These are phyloP conservation scores for Gardenia jasminoides DNA, from an alignment of 257 asterid genomes.

Conservation along the genomic window DNA sequence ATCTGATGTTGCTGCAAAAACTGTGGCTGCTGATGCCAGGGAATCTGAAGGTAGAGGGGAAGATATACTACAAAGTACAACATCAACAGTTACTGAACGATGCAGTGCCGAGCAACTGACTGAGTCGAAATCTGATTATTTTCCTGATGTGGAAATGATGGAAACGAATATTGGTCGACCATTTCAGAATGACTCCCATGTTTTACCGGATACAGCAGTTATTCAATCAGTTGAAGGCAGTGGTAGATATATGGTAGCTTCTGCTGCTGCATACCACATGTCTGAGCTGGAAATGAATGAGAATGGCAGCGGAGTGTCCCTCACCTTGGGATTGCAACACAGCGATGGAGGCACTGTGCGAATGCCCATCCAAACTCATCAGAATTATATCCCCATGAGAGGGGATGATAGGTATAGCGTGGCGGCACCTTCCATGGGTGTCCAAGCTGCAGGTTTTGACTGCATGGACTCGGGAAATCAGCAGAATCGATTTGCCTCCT, in stretches of 20 bases:
- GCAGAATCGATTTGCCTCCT: conserved; percentile 46
- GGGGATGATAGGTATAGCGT: conserved; percentile 39
- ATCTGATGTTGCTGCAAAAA: conserved; percentile 41
- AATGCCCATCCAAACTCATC: conserved; percentile 37
- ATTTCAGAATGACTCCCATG: conserved; percentile 26
- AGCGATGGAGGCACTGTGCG: conserved; percentile 49
- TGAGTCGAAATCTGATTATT: conserved; percentile 41
- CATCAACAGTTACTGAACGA: conserved; percentile 30
- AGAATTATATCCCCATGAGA: conserved; percentile 46
- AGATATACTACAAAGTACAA: conserved; percentile 36
- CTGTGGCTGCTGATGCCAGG: conserved; percentile 27
- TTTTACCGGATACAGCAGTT: conserved; percentile 20
- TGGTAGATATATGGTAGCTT: conserved; percentile 26
- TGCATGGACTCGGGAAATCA: conserved; percentile 52
- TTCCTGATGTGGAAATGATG: conserved; percentile 40
- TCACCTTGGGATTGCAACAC: conserved; percentile 74
- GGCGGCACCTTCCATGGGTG: conserved; percentile 41
- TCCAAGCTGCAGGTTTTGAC: conserved; percentile 47
- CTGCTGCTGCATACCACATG: conserved; percentile 35
- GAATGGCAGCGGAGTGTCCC: conserved; percentile 50
- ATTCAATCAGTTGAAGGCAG: conserved; percentile 16
- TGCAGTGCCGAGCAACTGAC: conserved; percentile 25
- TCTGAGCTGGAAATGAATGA: conserved; percentile 63
- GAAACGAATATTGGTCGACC: conserved; percentile 36
- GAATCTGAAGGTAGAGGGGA: conserved; percentile 45